Evolutionary conservation across 768 basidiomycete species (phyloP).

Genomic region (Termitomyces titanicus): DNA sequence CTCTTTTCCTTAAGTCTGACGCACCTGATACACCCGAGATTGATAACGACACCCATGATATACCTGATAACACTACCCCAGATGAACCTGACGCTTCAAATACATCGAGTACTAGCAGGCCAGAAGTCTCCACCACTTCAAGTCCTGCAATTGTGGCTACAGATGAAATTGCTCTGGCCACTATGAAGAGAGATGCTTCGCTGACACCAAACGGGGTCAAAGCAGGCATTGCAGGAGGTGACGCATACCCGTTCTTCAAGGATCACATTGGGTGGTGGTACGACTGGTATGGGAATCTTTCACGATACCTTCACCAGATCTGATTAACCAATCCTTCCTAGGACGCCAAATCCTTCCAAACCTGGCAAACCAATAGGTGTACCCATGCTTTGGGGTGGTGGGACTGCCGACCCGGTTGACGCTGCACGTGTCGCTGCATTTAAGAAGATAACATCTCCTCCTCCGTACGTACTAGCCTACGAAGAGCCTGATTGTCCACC

Average conservation of each 20-base stretch:
- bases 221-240: constrained; percentile 44
- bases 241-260: constrained; percentile 35
- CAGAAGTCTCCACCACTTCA: background rate
- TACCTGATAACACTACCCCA: background rate
- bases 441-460: constrained; percentile 28
- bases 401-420: constrained; percentile 34
- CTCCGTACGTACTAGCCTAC: constrained; percentile 40
- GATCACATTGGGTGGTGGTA: constrained; percentile 49
- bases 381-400: constrained; percentile 47
- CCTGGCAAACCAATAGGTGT: constrained; percentile 36
- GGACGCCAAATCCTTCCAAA: constrained; percentile 39
- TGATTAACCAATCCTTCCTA: constrained; percentile 6
- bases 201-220: constrained; percentile 42
- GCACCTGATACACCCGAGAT: background rate
- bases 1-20: background rate
- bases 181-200: constrained; percentile 8
- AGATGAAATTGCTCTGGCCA: constrained; percentile 6
- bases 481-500: constrained; percentile 46
- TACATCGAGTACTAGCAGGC: background rate
- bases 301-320: background rate
- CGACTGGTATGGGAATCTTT: constrained; percentile 33
- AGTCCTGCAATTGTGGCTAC: background rate
- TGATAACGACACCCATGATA: background rate
- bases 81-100: background rate
- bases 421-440: constrained; percentile 34